These are phyloP conservation scores for Gnomoniopsis sp. DNA, from an alignment of 2,329 filamentous ascomycete genomes.

Conservation along the genomic window DNA sequence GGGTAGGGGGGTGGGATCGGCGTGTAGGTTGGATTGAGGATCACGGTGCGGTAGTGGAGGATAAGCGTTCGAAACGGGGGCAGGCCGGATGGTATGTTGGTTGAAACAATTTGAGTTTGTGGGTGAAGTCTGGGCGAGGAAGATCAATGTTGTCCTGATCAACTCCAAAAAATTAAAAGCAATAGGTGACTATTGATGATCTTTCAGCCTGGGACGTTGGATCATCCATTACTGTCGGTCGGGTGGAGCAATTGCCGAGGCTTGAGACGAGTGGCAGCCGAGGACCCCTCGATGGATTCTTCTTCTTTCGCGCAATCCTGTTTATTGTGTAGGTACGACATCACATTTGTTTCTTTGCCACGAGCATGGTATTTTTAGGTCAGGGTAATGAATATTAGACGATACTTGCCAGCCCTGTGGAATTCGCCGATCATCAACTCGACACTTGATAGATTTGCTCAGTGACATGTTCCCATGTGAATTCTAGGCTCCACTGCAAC, in stretches of 20 bases:
- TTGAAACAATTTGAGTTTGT: neutral
- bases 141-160: neutral
- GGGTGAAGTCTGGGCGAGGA: neutral
- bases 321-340: neutral
- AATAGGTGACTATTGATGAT: neutral
- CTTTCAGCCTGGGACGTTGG: neutral
- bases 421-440: neutral
- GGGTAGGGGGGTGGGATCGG: neutral
- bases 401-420: too few relatives aligned
- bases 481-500: neutral
- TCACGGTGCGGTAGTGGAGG: neutral
- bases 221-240: neutral
- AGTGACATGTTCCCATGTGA: neutral
- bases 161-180: neutral
- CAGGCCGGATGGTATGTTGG: neutral
- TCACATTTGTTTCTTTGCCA: neutral
- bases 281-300: neutral
- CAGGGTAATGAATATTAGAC: too few relatives aligned
- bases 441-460: neutral
- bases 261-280: neutral
- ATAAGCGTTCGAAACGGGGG: neutral
- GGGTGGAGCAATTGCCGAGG: slow-evolving; percentile 3
- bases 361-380: neutral
- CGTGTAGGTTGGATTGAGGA: neutral
- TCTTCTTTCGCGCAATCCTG: too few relatives aligned